A percentile compares a stretch with the other conserved stretches of the same genome.
These are phyloP conservation scores for Rhynchospora tenuis DNA, from an alignment of 176 grass and related monocot species.

Conservation along the genomic window DNA sequence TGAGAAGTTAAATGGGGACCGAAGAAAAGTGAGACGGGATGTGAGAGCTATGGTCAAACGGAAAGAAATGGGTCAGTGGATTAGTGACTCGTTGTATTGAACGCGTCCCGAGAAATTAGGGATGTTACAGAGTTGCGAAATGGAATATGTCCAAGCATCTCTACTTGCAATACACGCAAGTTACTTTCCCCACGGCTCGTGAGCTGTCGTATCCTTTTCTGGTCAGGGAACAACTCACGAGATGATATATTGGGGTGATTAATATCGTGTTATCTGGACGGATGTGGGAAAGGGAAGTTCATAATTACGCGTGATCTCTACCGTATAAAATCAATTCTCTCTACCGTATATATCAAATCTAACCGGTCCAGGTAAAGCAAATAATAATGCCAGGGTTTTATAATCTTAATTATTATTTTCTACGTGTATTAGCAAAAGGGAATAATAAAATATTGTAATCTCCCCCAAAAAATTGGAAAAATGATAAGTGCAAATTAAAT, in stretches of 20 bases:
- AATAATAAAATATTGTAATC: not conserved
- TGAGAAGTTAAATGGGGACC: not conserved
- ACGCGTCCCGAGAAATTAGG: not conserved
- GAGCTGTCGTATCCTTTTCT: not conserved
- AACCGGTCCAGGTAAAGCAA: not conserved
- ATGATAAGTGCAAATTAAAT: too few relatives aligned
- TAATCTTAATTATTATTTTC: not conserved
- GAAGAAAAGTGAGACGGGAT: not conserved
- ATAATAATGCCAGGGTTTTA: not conserved
- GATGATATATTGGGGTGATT: not conserved
- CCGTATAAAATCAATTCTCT: too few relatives aligned
- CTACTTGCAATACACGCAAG: not conserved
- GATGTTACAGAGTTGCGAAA: not conserved
- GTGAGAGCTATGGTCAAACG: not conserved
- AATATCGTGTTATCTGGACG: not conserved
- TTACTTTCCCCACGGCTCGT: not conserved
- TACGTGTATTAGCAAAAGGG: too few relatives aligned
- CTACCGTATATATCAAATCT: not conserved
- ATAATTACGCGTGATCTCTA: not conserved
- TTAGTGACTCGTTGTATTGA: not conserved
- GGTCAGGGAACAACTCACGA: conserved; percentile 8
- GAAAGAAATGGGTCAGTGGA: not conserved
- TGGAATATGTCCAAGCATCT: not conserved
- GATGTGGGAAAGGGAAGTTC: not conserved
- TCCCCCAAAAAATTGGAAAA: not conserved